These are phyloP conservation scores for Spathaspora passalidarum DNA, from an alignment of 805 yeast genomes.

Conservation along the genomic window DNA sequence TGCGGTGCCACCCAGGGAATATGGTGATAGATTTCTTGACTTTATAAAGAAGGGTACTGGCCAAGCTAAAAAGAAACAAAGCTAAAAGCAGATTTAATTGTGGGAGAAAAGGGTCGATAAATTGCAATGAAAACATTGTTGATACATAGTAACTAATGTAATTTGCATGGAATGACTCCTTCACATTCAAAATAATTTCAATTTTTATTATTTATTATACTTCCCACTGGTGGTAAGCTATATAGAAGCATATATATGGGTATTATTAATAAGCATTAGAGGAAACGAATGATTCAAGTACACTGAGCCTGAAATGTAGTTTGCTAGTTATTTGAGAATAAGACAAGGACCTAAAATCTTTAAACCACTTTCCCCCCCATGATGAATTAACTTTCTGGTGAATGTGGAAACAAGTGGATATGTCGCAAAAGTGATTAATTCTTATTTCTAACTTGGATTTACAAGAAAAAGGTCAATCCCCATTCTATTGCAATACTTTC, in stretches of 20 bases:
- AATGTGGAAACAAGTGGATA: no score
- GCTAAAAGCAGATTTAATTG: no score
- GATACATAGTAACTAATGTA: neutral
- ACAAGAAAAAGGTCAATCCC: no score
- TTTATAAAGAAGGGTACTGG: slow-evolving; percentile 51
- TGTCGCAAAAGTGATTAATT: no score
- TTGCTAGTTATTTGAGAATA: no score
- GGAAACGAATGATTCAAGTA: neutral
- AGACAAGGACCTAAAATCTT: no score
- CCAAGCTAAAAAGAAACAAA: slow-evolving; percentile 10
- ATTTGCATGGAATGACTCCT: neutral
- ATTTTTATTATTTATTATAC: neutral
- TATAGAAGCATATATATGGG: neutral
- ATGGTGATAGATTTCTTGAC: slow-evolving; percentile 78
- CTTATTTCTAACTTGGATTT: no score
- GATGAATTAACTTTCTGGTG: no score
- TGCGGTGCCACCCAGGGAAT: slow-evolving; percentile 87
- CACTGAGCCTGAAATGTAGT: neutral
- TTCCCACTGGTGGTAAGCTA: neutral
- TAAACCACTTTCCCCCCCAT: no score
- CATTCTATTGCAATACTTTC: no score
- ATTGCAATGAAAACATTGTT: neutral
- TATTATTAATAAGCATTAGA: neutral
- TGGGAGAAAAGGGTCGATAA: neutral
- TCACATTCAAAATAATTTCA: no score